Conservation (phyloP, 139 green algal species). For the Chara braunii region DNA sequence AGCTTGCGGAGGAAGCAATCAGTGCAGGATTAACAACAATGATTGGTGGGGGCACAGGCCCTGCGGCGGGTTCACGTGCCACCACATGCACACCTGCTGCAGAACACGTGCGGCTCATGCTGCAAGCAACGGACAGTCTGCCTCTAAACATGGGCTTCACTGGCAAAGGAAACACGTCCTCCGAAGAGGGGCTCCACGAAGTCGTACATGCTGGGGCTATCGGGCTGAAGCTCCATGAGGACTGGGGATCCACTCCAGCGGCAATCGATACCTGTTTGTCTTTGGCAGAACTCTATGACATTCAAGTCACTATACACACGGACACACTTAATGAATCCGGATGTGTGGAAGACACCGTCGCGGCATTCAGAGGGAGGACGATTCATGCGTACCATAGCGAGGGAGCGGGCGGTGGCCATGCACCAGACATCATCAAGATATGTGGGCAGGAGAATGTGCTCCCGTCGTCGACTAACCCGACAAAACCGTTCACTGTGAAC, state of each 20-base stretch:
- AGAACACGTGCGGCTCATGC: slow-evolving; percentile 42
- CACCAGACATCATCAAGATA: slow-evolving; percentile 50
- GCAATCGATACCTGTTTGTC: slow-evolving; percentile 48
- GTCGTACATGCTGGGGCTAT: slow-evolving; percentile 44
- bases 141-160: slow-evolving; percentile 51
- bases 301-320: slow-evolving; percentile 52
- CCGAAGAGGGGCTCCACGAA: slow-evolving; percentile 41
- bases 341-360: slow-evolving; percentile 47
- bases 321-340: slow-evolving; percentile 50
- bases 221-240: slow-evolving; percentile 50
- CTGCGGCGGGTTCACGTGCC: slow-evolving; percentile 42
- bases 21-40: slow-evolving; percentile 13
- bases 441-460: slow-evolving; percentile 46
- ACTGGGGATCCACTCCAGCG: slow-evolving; percentile 50
- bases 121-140: slow-evolving; percentile 45
- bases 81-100: slow-evolving; percentile 48
- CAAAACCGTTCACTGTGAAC: slow-evolving; percentile 49
- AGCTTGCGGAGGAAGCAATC: slow-evolving; percentile 36
- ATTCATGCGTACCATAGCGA: slow-evolving; percentile 52
- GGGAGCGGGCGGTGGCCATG: slow-evolving; percentile 49
- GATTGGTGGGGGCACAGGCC: slow-evolving; percentile 42
- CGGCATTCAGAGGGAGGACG: slow-evolving; percentile 45
- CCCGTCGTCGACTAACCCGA: slow-evolving; percentile 50
- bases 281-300: slow-evolving; percentile 43
- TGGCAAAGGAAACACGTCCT: slow-evolving; percentile 47